Percentiles rank a stretch among this genome's conserved stretches.
phyloP scores from a whole-genome alignment of 1,139 yeast genomes.

The Arxiozyma slooffiae region DNA sequence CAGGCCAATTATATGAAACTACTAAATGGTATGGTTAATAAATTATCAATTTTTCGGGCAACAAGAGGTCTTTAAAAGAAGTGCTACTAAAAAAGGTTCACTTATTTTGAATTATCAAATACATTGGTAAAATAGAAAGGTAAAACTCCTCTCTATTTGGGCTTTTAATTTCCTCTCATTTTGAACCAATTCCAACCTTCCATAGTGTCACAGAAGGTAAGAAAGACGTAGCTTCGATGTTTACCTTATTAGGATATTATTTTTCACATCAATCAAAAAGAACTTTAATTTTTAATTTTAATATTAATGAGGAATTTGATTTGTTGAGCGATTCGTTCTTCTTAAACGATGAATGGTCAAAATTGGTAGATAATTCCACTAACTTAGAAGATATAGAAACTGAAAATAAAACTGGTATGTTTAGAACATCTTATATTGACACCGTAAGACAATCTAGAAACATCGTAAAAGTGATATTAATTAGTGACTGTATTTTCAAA shows the following conservation, averaged over 20 bases:
- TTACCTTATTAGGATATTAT: constrained; percentile 55
- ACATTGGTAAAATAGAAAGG: constrained; percentile 67
- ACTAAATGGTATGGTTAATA: constrained; percentile 45
- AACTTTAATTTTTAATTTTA: constrained; percentile 72
- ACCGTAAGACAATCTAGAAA: constrained; percentile 47
- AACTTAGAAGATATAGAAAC: constrained; percentile 96
- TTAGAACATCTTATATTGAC: constrained; percentile 74
- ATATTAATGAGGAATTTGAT: constrained; percentile 87
- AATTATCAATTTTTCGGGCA: constrained; percentile 40
- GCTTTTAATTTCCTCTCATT: constrained; percentile 72
- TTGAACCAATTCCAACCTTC: constrained; percentile 80
- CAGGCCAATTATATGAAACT: constrained; percentile 22
- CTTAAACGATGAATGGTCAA: constrained; percentile 64
- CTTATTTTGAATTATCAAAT: constrained; percentile 74
- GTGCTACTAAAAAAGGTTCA: constrained; percentile 36
- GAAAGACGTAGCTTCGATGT: constrained; percentile 75
- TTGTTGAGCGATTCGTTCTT: constrained; percentile 74
- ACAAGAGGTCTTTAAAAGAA: constrained; percentile 38
- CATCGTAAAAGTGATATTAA: constrained; percentile 46
- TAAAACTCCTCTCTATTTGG: constrained; percentile 48
- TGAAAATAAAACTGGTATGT: constrained; percentile 77
- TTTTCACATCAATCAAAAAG: constrained; percentile 45
- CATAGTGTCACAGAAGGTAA: constrained; percentile 92
- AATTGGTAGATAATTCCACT: constrained; percentile 53
- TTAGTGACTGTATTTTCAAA: constrained; percentile 69